Evolutionary conservation across 768 basidiomycete species (phyloP).

Genomic region (Polyporus arcularius): DNA sequence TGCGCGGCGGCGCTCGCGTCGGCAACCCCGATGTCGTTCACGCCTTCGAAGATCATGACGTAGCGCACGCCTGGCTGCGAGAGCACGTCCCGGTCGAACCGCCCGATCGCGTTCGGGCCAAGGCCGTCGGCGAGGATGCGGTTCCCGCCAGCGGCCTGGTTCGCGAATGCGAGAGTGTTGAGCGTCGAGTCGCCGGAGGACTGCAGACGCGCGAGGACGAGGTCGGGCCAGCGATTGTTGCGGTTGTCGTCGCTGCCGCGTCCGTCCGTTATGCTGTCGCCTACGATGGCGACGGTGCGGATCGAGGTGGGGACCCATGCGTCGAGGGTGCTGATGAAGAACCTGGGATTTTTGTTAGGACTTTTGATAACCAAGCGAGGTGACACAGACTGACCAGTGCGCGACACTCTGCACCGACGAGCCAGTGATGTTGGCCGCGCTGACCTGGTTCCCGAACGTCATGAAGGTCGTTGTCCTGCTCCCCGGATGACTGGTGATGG

Average conservation of each 20-base stretch:
- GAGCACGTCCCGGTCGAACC: conserved; percentile 54
- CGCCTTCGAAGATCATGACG: conserved; percentile 54
- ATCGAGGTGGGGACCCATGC: conserved; percentile 35
- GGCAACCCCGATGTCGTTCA: conserved; percentile 53
- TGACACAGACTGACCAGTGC: conserved; percentile 36
- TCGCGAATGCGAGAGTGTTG: conserved; percentile 41
- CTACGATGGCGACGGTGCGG: conserved; percentile 44
- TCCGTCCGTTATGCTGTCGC: conserved; percentile 57
- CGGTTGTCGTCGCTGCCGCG: conserved; percentile 45
- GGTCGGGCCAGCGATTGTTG: conserved; percentile 56
- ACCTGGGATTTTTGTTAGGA: conserved; percentile 29
- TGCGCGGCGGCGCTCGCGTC: conserved; percentile 37
- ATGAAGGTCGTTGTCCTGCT: conserved; percentile 48
- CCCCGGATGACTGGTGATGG: conserved; percentile 50
- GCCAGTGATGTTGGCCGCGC: conserved; percentile 38
- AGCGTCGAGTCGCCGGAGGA: conserved; percentile 29
- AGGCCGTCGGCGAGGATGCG: conserved; percentile 51
- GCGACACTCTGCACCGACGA: conserved; percentile 32
- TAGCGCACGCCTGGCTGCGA: conserved; percentile 46
- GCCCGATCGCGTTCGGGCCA: conserved; percentile 47
- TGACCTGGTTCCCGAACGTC: conserved; percentile 39
- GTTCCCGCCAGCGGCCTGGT: conserved; percentile 57
- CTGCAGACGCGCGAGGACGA: conserved; percentile 44
- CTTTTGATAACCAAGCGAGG: neutral
- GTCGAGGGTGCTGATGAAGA: conserved; percentile 47